Conservation (phyloP, 192 early-diverging fungal genomes). For the Entophlyctis luteolus region DNA sequence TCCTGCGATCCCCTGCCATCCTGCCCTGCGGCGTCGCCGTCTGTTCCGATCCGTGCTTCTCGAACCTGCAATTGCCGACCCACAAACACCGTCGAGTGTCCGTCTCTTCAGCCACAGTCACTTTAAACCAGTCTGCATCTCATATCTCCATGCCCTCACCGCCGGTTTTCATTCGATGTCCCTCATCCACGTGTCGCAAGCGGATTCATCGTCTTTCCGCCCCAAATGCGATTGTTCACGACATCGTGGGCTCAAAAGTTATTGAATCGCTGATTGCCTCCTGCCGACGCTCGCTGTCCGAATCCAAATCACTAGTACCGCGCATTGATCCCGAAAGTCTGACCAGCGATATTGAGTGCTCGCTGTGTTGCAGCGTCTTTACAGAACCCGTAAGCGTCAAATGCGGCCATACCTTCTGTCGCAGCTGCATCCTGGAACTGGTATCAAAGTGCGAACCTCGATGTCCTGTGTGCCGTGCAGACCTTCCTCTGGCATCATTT, state of each 20-base stretch:
- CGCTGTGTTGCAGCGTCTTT: slow-evolving; percentile 55
- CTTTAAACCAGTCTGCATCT: neutral
- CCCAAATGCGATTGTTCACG: neutral
- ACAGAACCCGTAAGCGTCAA: slow-evolving; percentile 56
- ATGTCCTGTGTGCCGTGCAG: slow-evolving; percentile 22
- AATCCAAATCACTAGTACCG: neutral
- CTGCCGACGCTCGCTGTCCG: neutral
- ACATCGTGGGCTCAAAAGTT: neutral
- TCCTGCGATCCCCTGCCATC: slow-evolving; percentile 4
- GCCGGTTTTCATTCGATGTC: neutral
- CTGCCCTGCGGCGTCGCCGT: slow-evolving; percentile 12
- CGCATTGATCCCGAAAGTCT: neutral
- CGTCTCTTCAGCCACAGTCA: neutral
- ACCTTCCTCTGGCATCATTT: slow-evolving; percentile 4
- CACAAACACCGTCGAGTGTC: neutral
- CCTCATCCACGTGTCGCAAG: neutral
- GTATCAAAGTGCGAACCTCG: neutral
- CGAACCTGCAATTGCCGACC: neutral
- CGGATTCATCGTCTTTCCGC: neutral
- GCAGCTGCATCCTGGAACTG: slow-evolving; percentile 39
- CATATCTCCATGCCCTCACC: neutral
- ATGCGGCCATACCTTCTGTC: slow-evolving; percentile 67
- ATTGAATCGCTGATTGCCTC: too few relatives aligned
- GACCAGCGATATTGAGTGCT: slow-evolving; percentile 53
- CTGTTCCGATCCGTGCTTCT: neutral